Base-by-base conservation (phyloP, 1,139 yeast species). In the Suhomyces anneliseae region DNA sequence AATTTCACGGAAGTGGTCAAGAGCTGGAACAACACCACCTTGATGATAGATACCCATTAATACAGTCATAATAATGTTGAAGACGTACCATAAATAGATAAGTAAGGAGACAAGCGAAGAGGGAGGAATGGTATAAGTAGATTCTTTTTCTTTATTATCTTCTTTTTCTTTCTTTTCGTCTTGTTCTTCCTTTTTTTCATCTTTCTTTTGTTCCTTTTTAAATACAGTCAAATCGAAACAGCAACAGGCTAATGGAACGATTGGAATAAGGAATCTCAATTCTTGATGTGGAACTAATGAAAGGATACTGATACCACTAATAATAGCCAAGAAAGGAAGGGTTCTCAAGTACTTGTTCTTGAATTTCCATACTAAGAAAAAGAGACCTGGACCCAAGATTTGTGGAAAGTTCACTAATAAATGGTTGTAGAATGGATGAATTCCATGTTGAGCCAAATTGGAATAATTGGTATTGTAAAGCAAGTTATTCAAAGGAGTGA, bases 261-360 rank as follows among this genome's bases (percentile, higher is more conserved):
- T 59, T 0, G 99, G 99, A 0, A 84, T 59, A 40, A 95, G 68
- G 62, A 95, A 95, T 40, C 99, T 72, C 27, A 89, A 73, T 62
- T 95, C 99, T 63, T 95, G 99, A 61, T 95, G 99, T 8, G 95
- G 96, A 11, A 90, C 76, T 0, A 81, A 5, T 0, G 97, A 89
- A 27, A 93, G 72, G 6, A 81, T 49, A 0, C 70, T 6, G 1
- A 89, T 35, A 0, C 92, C 96, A 11, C 96, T 82, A 1, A 78
- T 50, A 0, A 85, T 73, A 0, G 92, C 67, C 38, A 85, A 67
- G 52, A 82, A 80, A 2, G 89, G 81, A 0, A 82, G 69, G 0
- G 83, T 77, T 43, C 47, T 65, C 54, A 65, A 61, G 54, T 79
- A 78, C 24, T 55, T 56, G 44, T 65, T 64, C 34, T 52, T 58